Conservation (phyloP, 2,329 filamentous ascomycete species). For the Hypoxylon sp. region DNA sequence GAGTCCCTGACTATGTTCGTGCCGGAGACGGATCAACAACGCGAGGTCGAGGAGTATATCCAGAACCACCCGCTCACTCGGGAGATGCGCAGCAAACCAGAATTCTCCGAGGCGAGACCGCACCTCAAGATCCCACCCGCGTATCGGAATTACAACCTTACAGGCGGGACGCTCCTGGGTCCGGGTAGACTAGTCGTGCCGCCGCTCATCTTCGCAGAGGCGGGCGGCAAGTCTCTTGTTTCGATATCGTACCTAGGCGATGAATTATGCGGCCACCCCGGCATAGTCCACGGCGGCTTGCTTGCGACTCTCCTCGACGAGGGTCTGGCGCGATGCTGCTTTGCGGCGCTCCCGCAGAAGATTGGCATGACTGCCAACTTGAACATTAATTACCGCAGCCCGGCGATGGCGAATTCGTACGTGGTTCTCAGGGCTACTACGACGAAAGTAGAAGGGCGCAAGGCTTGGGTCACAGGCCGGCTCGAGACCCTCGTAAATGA, state of each 20-base stretch:
- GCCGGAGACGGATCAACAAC: constrained; percentile 67
- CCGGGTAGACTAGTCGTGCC: constrained; percentile 84
- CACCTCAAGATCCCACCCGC: constrained; percentile 86
- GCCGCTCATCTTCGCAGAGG: constrained; percentile 82
- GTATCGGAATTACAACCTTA: constrained; percentile 82
- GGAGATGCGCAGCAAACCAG: constrained; percentile 75
- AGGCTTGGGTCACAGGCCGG: constrained; percentile 92
- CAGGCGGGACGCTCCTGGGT: constrained; percentile 83
- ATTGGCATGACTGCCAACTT: constrained; percentile 89
- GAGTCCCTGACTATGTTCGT: constrained; percentile 79
- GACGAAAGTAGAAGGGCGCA: constrained; percentile 88
- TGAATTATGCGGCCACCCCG: constrained; percentile 89
- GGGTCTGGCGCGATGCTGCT: constrained; percentile 88
- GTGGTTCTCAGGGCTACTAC: constrained; percentile 85
- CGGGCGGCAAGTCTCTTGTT: constrained; percentile 77
- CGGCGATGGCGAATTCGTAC: constrained; percentile 81
- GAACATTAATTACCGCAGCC: constrained; percentile 85
- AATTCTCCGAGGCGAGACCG: constrained; percentile 82
- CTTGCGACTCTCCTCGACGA: constrained; percentile 95
- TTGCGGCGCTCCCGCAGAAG: constrained; percentile 87
- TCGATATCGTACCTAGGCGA: constrained; percentile 83
- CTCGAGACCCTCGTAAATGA: constrained; percentile 82
- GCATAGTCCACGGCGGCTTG: constrained; percentile 90
- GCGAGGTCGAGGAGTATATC: constrained; percentile 79
- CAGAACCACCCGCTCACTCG: constrained; percentile 80